These are phyloP conservation scores for Simplicillium aogashimaense DNA, from an alignment of 2,329 filamentous ascomycete species.

Conservation along the genomic window DNA sequence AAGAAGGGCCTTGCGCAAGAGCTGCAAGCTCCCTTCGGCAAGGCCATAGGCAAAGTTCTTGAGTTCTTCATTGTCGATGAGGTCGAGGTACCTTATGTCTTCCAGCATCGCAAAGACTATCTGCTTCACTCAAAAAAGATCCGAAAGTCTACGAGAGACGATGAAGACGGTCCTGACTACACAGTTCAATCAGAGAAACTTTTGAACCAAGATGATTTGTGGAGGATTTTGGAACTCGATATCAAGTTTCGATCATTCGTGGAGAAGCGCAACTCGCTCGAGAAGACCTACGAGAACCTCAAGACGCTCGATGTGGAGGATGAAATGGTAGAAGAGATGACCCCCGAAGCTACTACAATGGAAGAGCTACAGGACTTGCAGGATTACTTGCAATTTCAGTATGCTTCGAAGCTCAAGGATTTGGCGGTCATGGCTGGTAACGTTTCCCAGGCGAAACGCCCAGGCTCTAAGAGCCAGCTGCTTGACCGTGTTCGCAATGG, in stretches of 20 bases:
- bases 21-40: slow-evolving; percentile 73
- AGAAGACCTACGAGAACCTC: slow-evolving; percentile 68
- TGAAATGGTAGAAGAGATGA: slow-evolving; percentile 68
- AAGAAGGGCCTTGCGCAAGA: slow-evolving; percentile 69
- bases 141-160: slow-evolving; percentile 48
- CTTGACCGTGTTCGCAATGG: slow-evolving; percentile 79
- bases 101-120: slow-evolving; percentile 96
- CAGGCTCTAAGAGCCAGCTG: slow-evolving; percentile 69
- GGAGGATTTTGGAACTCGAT: slow-evolving; percentile 90
- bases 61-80: slow-evolving; percentile 93
- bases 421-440: slow-evolving; percentile 54
- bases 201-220: slow-evolving; percentile 84
- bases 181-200: slow-evolving; percentile 77
- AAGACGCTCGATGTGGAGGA: slow-evolving; percentile 58
- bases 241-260: slow-evolving; percentile 89
- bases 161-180: slow-evolving; percentile 62
- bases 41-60: slow-evolving; percentile 81
- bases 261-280: slow-evolving; percentile 81
- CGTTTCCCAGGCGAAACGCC: slow-evolving; percentile 61
- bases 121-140: slow-evolving; percentile 79
- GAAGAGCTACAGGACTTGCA: slow-evolving; percentile 95
- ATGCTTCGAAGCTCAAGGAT: slow-evolving; percentile 75
- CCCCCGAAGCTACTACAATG: slow-evolving; percentile 71
- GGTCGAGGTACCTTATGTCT: slow-evolving; percentile 94
- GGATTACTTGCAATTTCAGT: slow-evolving; percentile 93